phyloP scores from a whole-genome alignment of 2,329 filamentous ascomycete species.

The Amylocarpus encephaloides region DNA sequence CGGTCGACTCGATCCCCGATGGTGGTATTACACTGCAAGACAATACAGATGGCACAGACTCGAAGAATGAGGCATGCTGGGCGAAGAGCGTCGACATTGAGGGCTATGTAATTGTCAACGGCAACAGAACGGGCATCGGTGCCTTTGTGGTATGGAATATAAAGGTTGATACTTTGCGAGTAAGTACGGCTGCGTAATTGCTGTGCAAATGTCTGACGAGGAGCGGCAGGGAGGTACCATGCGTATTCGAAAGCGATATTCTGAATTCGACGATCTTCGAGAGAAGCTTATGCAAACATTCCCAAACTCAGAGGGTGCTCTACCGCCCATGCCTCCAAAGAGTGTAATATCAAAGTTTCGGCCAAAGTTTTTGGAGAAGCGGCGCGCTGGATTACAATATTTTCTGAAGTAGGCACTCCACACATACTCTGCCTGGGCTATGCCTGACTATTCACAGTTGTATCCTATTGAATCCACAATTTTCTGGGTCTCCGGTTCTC shows the following conservation, averaged over 20 bases:
- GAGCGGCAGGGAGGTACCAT: slow-evolving; percentile 50
- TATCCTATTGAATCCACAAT: slow-evolving; percentile 86
- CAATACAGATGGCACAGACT: slow-evolving; percentile 44
- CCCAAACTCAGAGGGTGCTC: slow-evolving; percentile 73
- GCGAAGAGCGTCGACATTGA: slow-evolving; percentile 55
- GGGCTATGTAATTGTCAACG: slow-evolving; percentile 47
- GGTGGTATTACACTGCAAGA: slow-evolving; percentile 57
- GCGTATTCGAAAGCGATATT: slow-evolving; percentile 70
- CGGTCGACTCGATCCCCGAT: slow-evolving; percentile 40
- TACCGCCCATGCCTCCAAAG: slow-evolving; percentile 87
- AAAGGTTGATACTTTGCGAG: slow-evolving; percentile 76
- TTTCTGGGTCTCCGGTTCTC: slow-evolving; percentile 81
- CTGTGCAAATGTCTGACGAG: slow-evolving; percentile 2
- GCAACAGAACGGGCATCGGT: slow-evolving; percentile 41
- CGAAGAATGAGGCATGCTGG: slow-evolving; percentile 54
- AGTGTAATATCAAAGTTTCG: slow-evolving; percentile 83
- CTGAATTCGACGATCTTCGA: slow-evolving; percentile 84
- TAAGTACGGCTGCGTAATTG: slow-evolving; percentile 38
- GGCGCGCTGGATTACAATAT: slow-evolving; percentile 77
- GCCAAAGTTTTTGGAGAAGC: slow-evolving; percentile 76
- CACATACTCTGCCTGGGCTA: slow-evolving; percentile 1
- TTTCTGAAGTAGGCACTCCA: slow-evolving; percentile 72
- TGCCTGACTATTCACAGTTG: slow-evolving; percentile 50
- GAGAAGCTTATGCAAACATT: slow-evolving; percentile 70
- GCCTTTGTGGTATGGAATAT: slow-evolving; percentile 96